Base-by-base conservation (phyloP, 352 stramenopile species). In the Phytopythium chamaehyphon region DNA sequence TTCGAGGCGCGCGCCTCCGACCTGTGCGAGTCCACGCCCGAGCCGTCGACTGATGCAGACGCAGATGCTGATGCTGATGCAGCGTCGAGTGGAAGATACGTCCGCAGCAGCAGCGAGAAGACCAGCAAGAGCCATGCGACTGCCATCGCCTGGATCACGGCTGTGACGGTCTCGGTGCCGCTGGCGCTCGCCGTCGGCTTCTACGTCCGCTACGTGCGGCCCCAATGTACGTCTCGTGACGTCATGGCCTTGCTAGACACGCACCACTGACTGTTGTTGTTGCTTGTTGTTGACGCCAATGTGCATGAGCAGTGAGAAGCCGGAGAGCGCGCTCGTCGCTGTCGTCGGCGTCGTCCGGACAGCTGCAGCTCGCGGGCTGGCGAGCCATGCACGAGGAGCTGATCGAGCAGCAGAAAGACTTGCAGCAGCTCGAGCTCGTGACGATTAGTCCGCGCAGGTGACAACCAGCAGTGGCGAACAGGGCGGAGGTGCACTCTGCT, bases 291-390 rank as follows among this genome's bases (percentile, higher is more conserved):
- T 22, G 23, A 48, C 19, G 40, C 42, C n/a, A n/a, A n/a, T n/a
- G n/a, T n/a, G n/a, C n/a, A n/a, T n/a, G n/a, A n/a, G n/a, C n/a
- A 15, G 28, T 22, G 65, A 60, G 60, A 36, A 40, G 49, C 47
- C 43, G 36, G 40, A 43, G 44, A 19, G 43, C 42, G 33, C 33
- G 48, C 22, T 19, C 51, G 9, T 37, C 66, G 35, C 40, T 45
- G 50, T 69, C 63, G 33, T 54, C 61, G 15, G 57, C 63, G 33
- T 54, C 61, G 15, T 57, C 40, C 33, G 40, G 46, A 26, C 46
- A 40, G 7, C 52, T 76, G 40, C 45, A 65, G 38, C 49, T 76
- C 11, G 65, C 65, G 14, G 61, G 57, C 28, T 76, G 67, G 67
- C 40, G 61, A 14, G 57, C 54, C 6, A 22, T 73, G 21, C 46